These are phyloP conservation scores for Cladophialophora yegresii DNA, from an alignment of 2,329 filamentous ascomycete species.

Conservation along the genomic window DNA sequence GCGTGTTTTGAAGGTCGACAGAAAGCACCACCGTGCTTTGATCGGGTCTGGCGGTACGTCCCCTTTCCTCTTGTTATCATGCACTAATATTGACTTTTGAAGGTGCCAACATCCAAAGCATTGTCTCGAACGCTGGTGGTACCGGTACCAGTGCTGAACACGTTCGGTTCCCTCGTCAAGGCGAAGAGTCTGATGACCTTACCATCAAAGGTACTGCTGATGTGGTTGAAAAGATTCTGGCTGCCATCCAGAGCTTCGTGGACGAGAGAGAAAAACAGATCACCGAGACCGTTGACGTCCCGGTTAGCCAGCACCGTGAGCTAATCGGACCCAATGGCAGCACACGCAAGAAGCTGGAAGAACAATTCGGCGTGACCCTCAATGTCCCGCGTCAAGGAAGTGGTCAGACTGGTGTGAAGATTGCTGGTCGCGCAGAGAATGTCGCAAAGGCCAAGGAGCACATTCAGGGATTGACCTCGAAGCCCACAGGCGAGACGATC, in stretches of 20 bases:
- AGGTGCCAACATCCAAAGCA: constrained; percentile 82
- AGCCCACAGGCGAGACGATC: constrained; percentile 85
- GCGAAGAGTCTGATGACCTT: constrained; percentile 78
- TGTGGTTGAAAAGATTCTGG: constrained; percentile 85
- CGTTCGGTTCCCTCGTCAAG: constrained; percentile 91
- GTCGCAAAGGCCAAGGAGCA: constrained; percentile 86
- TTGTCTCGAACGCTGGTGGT: constrained; percentile 84
- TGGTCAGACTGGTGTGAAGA: constrained; percentile 79
- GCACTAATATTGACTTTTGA: constrained; percentile 9
- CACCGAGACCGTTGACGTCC: constrained; percentile 75
- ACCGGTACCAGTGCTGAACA: constrained; percentile 85
- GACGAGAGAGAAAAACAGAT: constrained; percentile 81
- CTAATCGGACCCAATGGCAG: constrained; percentile 93
- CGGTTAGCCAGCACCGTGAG: constrained; percentile 83
- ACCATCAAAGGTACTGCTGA: constrained; percentile 81
- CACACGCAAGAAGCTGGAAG: constrained; percentile 79
- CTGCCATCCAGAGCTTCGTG: constrained; percentile 78
- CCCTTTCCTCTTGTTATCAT: background rate
- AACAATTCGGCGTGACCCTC: constrained; percentile 79
- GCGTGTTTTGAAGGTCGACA: constrained; percentile 84
- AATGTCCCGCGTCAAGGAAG: constrained; percentile 91
- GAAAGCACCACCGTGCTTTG: constrained; percentile 85
- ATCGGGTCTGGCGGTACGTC: constrained; percentile 83
- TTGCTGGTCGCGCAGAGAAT: constrained; percentile 74
- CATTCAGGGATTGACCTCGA: constrained; percentile 75